phyloP scores from a whole-genome alignment of 2,329 filamentous ascomycete species.

The Periconia sp. region DNA sequence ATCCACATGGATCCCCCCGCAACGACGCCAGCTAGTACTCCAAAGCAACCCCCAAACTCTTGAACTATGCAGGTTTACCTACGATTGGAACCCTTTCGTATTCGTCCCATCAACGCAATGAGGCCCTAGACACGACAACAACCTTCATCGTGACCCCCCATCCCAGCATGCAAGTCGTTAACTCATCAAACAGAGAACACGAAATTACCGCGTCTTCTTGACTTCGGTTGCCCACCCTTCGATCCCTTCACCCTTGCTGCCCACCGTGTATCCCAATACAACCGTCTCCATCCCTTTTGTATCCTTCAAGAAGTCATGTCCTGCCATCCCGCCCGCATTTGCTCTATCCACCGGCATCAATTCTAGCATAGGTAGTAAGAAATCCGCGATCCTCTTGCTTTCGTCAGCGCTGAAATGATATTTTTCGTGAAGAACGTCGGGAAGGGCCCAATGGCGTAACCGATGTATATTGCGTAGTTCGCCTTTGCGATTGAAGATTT shows the following conservation, averaged over 20 bases:
- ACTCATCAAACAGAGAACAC: too few species aligned
- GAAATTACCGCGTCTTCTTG: slow-evolving; percentile 60
- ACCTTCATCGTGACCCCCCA: too few species aligned
- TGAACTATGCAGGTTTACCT: too few species aligned
- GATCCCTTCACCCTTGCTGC: slow-evolving; percentile 87
- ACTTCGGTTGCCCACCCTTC: slow-evolving; percentile 92
- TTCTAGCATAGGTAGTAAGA: slow-evolving; percentile 90
- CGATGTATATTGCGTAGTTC: slow-evolving; percentile 97
- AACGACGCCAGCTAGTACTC: too few species aligned
- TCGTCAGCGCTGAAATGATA: slow-evolving; percentile 93
- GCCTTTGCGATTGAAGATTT: slow-evolving; percentile 98
- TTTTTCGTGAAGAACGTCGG: slow-evolving; percentile 92
- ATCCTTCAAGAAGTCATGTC: slow-evolving; percentile 80
- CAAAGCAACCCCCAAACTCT: too few species aligned
- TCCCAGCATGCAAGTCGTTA: too few species aligned
- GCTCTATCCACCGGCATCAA: slow-evolving; percentile 85
- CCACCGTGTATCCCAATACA: slow-evolving; percentile 76
- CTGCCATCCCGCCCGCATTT: slow-evolving; percentile 94
- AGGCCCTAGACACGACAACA: too few species aligned
- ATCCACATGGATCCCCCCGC: too few species aligned
- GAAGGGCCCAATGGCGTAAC: slow-evolving; percentile 91
- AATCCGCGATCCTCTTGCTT: slow-evolving; percentile 77
- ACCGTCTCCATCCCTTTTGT: slow-evolving; percentile 87
- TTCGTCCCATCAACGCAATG: too few species aligned
- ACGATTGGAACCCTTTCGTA: too few species aligned